phyloP scores from a whole-genome alignment of 2,329 filamentous ascomycete species.

The Phoma herbarum region DNA sequence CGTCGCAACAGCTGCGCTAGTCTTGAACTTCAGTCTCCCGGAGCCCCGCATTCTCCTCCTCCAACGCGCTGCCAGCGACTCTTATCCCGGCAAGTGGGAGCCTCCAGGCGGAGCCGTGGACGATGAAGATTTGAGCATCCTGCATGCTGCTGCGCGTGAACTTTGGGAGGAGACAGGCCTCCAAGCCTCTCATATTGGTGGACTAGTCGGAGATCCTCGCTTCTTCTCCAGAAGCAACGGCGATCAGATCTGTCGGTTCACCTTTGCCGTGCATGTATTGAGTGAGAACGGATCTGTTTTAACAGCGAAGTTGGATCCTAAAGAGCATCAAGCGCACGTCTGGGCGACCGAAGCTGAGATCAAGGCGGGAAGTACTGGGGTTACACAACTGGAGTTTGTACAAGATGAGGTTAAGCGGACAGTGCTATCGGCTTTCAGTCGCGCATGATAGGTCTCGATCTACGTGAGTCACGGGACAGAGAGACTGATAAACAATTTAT shows the following conservation, averaged over 20 bases:
- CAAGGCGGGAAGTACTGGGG: not conserved
- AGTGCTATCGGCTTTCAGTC: constrained; percentile 2
- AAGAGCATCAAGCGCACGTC: constrained; percentile 10
- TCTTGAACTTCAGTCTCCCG: not conserved
- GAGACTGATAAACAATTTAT: no score
- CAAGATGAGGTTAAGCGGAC: constrained; percentile 1
- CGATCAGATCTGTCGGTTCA: constrained; percentile 4
- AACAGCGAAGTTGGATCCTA: not conserved
- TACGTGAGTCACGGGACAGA: no score
- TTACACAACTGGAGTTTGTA: not conserved
- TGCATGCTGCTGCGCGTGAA: constrained; percentile 59
- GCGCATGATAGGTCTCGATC: not conserved
- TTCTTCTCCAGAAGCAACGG: constrained; percentile 19
- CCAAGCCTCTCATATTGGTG: constrained; percentile 36
- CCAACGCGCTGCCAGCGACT: constrained; percentile 58
- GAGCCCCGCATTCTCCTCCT: constrained; percentile 55
- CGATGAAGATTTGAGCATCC: constrained; percentile 52
- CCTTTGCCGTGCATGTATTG: not conserved
- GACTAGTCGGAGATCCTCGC: constrained; percentile 10
- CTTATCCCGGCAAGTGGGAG: constrained; percentile 60
- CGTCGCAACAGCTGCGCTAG: constrained; percentile 13
- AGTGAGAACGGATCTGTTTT: not conserved
- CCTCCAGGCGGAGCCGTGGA: constrained; percentile 61
- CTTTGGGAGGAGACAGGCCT: constrained; percentile 60
- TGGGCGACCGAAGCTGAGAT: constrained; percentile 13